Evolutionary conservation across 176 grass and related monocot genomes (phyloP), one percentile per base, ranked within the genome.

Genomic region (Musa schizocarpa): DNA sequence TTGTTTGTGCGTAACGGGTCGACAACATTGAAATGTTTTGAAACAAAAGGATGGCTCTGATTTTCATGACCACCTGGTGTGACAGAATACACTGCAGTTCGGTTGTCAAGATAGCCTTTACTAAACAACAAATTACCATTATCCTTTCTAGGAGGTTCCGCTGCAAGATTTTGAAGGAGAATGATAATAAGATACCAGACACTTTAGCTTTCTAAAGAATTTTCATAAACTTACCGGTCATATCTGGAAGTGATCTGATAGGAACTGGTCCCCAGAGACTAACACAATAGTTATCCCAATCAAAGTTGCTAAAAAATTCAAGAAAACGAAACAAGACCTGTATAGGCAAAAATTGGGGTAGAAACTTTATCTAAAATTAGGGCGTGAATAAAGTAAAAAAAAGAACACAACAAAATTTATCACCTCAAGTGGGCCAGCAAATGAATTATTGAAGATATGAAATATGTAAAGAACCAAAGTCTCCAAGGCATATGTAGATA

Each of bases 401-500:
- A 34, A 34, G 24, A 43, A 43, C 61, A 71, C 29, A 56, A 64
- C 56, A 83, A 72, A 79, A 65, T 76, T 59, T 19, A 79, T 73
- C 79, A 96, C 93, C 93, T 96, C 93, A 78, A 96, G 93, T 20
- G 93, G 93, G 52, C 93, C 93, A 57, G 87, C 78, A 84, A 92
- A 96, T 71, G 74, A 83, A 75, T 96, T 96, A 81, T 92, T 87
- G 65, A 90, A 96, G 50, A 96, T 85, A 65, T 96, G 93, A 85
- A 96, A 96, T 77, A 96, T 92, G 81, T 96, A 96, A 75, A 96
- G 85, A 88, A 96, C 93, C 75, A 96, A 83, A 9, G 85, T 96
- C 83, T 96, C 93, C 86, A 96, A 85, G 72, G 93, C 93, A 11
- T 96, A 96, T 79, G 93, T 96, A 85, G 93, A 96, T 80, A 96